Evolutionary conservation across 2,329 filamentous ascomycete species (phyloP), one percentile per base, ranked within the genome.

Genomic region (Cercospora sp.): DNA sequence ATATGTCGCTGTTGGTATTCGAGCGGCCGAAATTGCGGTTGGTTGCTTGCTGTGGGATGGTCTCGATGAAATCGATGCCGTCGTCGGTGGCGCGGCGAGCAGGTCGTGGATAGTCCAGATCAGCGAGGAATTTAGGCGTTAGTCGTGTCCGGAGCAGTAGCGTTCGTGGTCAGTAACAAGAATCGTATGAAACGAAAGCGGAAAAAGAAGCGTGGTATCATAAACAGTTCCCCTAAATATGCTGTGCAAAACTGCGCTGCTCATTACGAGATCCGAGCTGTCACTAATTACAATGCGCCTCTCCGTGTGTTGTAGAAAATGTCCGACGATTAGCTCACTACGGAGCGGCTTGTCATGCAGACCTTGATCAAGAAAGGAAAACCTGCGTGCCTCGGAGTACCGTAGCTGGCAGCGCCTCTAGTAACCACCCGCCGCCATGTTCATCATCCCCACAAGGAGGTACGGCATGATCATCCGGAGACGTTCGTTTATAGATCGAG

Each of bases 241-340:
- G 66, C 66, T 63, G 63, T 69, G 66, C 66, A 69, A 66, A 66
- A 66, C 63, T 69, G 66, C 66, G 66, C 63, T 69, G 63, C 66
- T 69, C 63, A 66, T 69, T 63, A 69, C 63, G 59, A 66, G 63
- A 66, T 49, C 66, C 63, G 66, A 66, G 66, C 66, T 63, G 66
- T 66, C 63, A 68, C 62, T 66, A 68, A 67, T 68, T 68, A 68
- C 66, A 68, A 66, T 66, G 63, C 66, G 66, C 66, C 66, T 66
- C 63, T 68, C 63, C 66, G 63, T 68, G 49, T 65, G 62, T 65
- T 65, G 62, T 68, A 67, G 49, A 68, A 63, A 49, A 68, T 53
- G 66, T 66, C 66, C 66, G 63, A 66, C 63, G 63, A 68, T 62
- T 63, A 66, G 59, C 66, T 51, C 66, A 55, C 40, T 28, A 30